These are phyloP conservation scores for Phytophthora sojae DNA, from an alignment of 352 stramenopile genomes.

Conservation along the genomic window DNA sequence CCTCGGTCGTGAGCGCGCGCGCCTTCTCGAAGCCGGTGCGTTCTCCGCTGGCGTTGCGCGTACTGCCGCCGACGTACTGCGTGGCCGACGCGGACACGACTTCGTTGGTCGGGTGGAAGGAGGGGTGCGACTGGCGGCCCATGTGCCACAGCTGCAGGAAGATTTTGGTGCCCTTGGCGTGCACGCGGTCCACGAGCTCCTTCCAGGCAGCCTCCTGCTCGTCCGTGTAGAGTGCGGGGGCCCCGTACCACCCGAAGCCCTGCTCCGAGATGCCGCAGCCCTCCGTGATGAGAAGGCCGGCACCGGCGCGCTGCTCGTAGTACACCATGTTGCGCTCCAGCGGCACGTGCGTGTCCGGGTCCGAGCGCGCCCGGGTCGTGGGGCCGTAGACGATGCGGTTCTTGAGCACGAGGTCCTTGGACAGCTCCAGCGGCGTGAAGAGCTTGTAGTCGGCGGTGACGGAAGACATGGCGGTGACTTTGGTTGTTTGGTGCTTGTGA, in stretches of 20 bases:
- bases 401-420: conserved; percentile 9
- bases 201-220: neutral
- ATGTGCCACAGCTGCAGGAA: conserved; percentile 16
- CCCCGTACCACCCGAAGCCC: conserved; percentile 7
- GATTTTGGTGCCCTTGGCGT: conserved; percentile 6
- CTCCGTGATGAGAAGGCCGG: conserved; percentile 10
- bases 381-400: conserved; percentile 14
- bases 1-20: conserved; percentile 1
- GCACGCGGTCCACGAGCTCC: conserved; percentile 4
- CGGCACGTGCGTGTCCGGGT: conserved; percentile 4
- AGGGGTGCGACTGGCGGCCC: no score
- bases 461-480: neutral
- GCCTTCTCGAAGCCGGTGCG: conserved; percentile 4
- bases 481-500: no score
- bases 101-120: conserved; percentile 8
- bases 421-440: conserved; percentile 8
- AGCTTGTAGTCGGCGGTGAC: conserved; percentile 11
- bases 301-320: conserved; percentile 12
- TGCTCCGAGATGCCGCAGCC: conserved; percentile 11
- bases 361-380: neutral
- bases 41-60: conserved; percentile 7
- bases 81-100: conserved; percentile 9
- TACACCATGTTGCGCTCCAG: conserved; percentile 10
- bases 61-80: neutral
- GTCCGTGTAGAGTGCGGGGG: conserved; percentile 10